These are phyloP conservation scores for Paraglomus brasilianum DNA, from an alignment of 192 early-diverging fungal species.

Conservation along the genomic window DNA sequence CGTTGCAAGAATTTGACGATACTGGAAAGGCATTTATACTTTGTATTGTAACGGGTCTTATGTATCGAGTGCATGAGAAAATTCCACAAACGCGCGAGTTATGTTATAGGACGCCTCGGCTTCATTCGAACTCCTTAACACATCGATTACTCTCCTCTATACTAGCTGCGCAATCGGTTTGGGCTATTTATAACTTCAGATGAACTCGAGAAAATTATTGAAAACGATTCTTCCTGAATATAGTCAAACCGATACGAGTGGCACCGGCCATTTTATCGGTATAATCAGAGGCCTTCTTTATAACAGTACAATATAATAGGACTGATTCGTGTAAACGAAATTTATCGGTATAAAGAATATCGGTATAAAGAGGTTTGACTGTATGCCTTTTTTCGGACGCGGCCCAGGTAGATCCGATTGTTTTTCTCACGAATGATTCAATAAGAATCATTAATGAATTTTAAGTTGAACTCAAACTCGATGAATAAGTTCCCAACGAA, in stretches of 20 bases:
- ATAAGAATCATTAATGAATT: too few species aligned
- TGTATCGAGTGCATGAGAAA: background rate
- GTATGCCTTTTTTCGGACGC: too few species aligned
- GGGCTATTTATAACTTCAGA: background rate
- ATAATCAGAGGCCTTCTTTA: slow-evolving; percentile 1
- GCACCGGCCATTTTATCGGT: too few species aligned
- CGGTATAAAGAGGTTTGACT: too few species aligned
- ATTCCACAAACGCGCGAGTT: background rate
- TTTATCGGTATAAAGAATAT: too few species aligned
- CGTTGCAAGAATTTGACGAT: background rate
- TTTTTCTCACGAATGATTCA: too few species aligned
- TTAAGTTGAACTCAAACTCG: too few species aligned
- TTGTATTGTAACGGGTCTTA: background rate
- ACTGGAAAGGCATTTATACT: background rate
- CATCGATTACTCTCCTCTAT: background rate
- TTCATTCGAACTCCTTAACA: slow-evolving; percentile 4
- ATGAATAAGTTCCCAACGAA: too few species aligned
- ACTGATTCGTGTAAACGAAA: background rate
- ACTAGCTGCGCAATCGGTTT: background rate
- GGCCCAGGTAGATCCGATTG: too few species aligned
- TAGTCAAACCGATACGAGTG: too few species aligned
- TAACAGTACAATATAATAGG: background rate
- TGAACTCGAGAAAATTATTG: slow-evolving; percentile 5
- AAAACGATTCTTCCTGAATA: background rate
- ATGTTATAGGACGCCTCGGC: background rate